A percentile compares a stretch with the other conserved stretches of the same genome.
phyloP scores from a whole-genome alignment of 768 basidiomycete species.

The Rhodotorula taiwanensis region DNA sequence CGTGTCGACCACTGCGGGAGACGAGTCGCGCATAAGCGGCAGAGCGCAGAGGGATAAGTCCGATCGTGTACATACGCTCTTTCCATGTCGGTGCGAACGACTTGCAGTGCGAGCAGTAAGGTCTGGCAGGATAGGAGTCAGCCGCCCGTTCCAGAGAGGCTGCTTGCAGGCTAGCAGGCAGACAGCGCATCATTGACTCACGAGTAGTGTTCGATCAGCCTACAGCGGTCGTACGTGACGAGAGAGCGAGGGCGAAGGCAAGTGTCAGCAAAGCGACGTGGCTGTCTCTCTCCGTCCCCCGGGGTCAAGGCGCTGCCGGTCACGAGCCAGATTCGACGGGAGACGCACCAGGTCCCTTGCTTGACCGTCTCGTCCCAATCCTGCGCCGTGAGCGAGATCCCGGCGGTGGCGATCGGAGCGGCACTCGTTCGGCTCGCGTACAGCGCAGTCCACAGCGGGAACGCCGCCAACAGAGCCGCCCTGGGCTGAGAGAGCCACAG shows the following conservation, averaged over 20 bases:
- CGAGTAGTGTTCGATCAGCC: conserved; percentile 36
- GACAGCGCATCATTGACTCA: too few relatives aligned
- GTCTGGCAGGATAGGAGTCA: background rate
- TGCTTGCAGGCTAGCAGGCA: too few relatives aligned
- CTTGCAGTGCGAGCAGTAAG: conserved; percentile 34
- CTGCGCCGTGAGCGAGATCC: conserved; percentile 2
- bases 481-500: too few relatives aligned
- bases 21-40: background rate
- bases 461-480: too few relatives aligned
- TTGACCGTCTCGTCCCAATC: conserved; percentile 2
- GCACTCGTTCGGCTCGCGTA: background rate
- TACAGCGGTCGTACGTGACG: too few relatives aligned
- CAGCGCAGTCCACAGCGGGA: background rate
- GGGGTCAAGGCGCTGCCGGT: too few relatives aligned
- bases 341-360: background rate
- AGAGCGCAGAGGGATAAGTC: background rate
- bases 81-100: conserved; percentile 39
- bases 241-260: background rate
- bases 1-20: conserved; percentile 24
- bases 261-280: background rate
- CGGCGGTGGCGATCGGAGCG: conserved; percentile 16
- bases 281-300: background rate
- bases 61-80: conserved; percentile 19
- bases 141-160: too few relatives aligned
- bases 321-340: background rate